Evolutionary conservation across 2,329 filamentous ascomycete species (phyloP), one percentile per base, ranked within the genome.

Genomic region (Fusarium miscanthi): DNA sequence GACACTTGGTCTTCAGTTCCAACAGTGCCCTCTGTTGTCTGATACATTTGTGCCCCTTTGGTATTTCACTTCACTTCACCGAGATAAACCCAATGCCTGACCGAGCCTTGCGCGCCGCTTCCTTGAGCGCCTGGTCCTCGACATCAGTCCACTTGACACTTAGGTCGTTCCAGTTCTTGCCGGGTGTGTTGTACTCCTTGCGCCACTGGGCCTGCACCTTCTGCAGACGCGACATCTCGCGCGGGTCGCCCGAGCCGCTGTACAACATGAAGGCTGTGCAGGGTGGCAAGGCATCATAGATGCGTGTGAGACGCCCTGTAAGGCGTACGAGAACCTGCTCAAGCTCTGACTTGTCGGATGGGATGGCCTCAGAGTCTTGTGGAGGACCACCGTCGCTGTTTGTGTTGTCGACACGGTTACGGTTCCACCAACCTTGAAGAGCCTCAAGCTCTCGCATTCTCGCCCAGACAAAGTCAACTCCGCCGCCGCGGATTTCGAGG

Each of bases 391-490:
- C 80, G 66, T 81, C 79, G 66, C 76, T 79, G 63, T 72, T 76
- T 69, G 80, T 73, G 51, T 75, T 78, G 77, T 82, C 80, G 43
- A 82, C 77, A 45, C 85, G 85, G 78, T 89, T 89, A 64, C 85
- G 85, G 74, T 91, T 91, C 90, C 90, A 91, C 89, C 89, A 92
- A 10, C 90, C 90, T 69, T 90, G 89, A 21, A 89, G 82, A 21
- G 88, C 87, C 79, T 92, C 90, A 42, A 92, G 84, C 76, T 91
- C 89, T 66, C 90, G 87, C 81, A 93, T 87, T 61, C 90, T 87
- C 9, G 86, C 90, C 86, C 89, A 92, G 21, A 90, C 86, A 76
- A 93, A 92, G 77, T 92, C 90, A 45, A 91, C 89, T 46, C 90
- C 88, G 53, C 89, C 87, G 52, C 84, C 87, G 30, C 85, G 85